Percentiles rank a stretch among this genome's conserved stretches.
These are phyloP conservation scores for Lipomyces kockii DNA, from an alignment of 805 yeast genomes.

Conservation along the genomic window DNA sequence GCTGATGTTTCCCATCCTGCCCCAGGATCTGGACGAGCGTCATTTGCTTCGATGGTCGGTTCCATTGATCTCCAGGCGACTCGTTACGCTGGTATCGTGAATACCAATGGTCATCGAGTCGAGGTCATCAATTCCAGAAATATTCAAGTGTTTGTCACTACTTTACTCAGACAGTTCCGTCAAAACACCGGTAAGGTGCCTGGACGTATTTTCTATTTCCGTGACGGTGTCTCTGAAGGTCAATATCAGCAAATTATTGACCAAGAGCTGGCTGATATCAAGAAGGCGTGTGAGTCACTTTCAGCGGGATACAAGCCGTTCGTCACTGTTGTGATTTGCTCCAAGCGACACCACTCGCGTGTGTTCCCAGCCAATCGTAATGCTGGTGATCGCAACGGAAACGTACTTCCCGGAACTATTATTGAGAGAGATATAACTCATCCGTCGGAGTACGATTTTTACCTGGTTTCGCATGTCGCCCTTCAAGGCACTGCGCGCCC, in stretches of 20 bases:
- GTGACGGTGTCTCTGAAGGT: slow-evolving; percentile 47
- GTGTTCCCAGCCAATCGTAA: slow-evolving; percentile 41
- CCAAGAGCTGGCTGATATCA: slow-evolving; percentile 42
- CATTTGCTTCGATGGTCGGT: slow-evolving; percentile 29
- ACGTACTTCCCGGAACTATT: slow-evolving; percentile 43
- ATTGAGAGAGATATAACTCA: slow-evolving; percentile 45
- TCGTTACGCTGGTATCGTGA: slow-evolving; percentile 25
- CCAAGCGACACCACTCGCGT: slow-evolving; percentile 43
- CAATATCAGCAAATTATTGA: slow-evolving; percentile 44
- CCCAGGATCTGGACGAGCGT: slow-evolving; percentile 33
- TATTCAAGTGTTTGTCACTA: slow-evolving; percentile 12
- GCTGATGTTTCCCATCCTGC: slow-evolving; percentile 45
- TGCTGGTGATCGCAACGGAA: slow-evolving; percentile 39
- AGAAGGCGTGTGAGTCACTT: slow-evolving; percentile 21
- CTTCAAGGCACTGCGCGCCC: slow-evolving; percentile 47
- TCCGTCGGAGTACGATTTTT: slow-evolving; percentile 44
- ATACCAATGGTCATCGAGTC: slow-evolving; percentile 21
- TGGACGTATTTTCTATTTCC: slow-evolving; percentile 42
- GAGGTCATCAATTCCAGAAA: slow-evolving; percentile 22
- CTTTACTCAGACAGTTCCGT: slow-evolving; percentile 20
- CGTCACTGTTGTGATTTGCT: slow-evolving; percentile 42
- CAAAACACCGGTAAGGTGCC: slow-evolving; percentile 40
- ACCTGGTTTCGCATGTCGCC: slow-evolving; percentile 45
- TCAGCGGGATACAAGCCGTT: slow-evolving; percentile 38
- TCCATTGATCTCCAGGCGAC: slow-evolving; percentile 22